Base-by-base conservation (phyloP, 768 basidiomycete species). In the Dictyophora rubrovolvata region DNA sequence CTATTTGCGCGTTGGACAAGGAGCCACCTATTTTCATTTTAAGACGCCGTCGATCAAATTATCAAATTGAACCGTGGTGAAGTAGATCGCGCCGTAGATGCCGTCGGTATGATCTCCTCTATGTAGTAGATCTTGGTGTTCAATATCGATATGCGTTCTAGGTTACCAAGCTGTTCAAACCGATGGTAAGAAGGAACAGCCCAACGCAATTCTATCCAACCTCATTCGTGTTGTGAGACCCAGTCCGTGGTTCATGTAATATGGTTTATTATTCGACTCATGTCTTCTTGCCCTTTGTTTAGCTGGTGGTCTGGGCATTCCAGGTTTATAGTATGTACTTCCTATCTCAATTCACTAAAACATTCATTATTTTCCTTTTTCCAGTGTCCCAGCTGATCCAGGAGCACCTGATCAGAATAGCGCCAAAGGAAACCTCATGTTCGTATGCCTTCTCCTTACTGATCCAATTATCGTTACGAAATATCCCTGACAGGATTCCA, bases 241-340 rank as follows among this genome's bases (percentile, higher is more conserved):
- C 5, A 60, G 56, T 59, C 7, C 0, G 57, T 56, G 7, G 21
- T 16, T 51, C 20, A 23, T 47, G 5, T 48, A 48, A 12, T 42
- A 42, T 42, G 42, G 4, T 14, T 42, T 12, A 4, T 12, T 5
- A 2, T n/a, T 12, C 2, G n/a, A 42, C 42, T 42, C 37, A 78
- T 79, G 0, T n/a, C 75, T 78, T 28, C 75, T 79, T 52, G 34
- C 20, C 18, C 34, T 42, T 8, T 22, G 12, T 22, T 42, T 48
- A 14, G 79, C 79, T 18, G 80, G 80, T 1, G 79, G 80, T 6
- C 70, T 82, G n/a, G 81, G 81, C 2, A 77, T 82, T 61, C 80
- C 81, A 0, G 79, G 81, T 1, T 66, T 82, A 5, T 81, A 80
- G 59, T 60, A n/a, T 37, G 56, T 21, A 53, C 2, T 1, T 28